Evolutionary conservation across 192 early-diverging fungal species (phyloP), one percentile per base, ranked within the genome.

Genomic region (Podila horticola): DNA sequence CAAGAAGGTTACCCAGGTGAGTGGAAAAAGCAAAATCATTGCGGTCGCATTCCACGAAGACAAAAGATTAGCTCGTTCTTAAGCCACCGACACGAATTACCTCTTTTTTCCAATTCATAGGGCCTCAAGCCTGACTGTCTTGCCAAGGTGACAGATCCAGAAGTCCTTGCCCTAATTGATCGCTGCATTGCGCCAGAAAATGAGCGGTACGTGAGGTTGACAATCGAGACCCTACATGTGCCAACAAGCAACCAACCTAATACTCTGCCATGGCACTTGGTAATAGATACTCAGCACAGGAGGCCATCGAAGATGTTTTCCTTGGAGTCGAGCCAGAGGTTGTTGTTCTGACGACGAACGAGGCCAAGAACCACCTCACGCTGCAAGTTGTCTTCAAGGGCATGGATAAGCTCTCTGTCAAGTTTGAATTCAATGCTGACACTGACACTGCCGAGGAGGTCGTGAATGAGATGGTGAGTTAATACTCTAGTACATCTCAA

Each of bases 401-500:
- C 22, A 91, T 89, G 85, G 93, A 94, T 62, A 88, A 88, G 68
- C 83, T 94, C 17, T 94, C 94, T 2, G 93, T 95, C 5, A 94
- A 94, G 68, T 95, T 95, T 74, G 92, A 94, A 58, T 95, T 95
- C 66, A 94, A 94, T 74, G 92, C 88, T 2, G 93, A 93, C 52
- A 92, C 90, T 0, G 93, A 94, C 58, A 94, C 93, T 0, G 93
- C 93, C 1, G 93, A 93, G 36, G 90, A 92, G 59, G 93, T 94
- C 33, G 93, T 94, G 0, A 90, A 90, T 50, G 93, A 94, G 74
- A 94, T 94, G 93, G 91, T 93, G 87, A 62, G n/a, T 26, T 36
- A 7, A 62, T 20, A 12, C 17, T 20, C 7, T 20, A 0, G 28
- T 34, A 19, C 28, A 19, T 33, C 20, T 62, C 31, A 1, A 0